Evolutionary conservation across 164 flowering plant species (phyloP), one percentile per base, ranked within the genome.

Genomic region (Chimonanthus praecox): DNA sequence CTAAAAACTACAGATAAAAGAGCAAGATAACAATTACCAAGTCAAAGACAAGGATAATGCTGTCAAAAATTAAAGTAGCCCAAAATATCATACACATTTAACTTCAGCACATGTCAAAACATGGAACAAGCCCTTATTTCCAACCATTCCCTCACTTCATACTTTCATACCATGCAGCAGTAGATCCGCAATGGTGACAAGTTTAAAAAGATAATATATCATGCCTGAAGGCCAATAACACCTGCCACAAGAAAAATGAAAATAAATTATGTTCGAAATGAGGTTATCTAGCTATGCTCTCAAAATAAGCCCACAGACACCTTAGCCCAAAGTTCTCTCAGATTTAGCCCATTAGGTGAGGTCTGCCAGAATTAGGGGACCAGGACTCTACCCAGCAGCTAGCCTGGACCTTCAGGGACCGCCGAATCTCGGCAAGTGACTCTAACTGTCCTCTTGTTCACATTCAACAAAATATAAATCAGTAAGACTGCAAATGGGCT

Each of bases 161-260:
- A 33, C 33, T 33, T 33, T 33, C 33, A 33, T 33, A 33, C 33
- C 33, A 33, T 33, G 33, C 33, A 33, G 33, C 33, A 33, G 33
- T 33, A 33, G 33, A 33, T 33, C 33, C 33, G 33, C 33, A 33
- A 33, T 33, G 33, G 33, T 33, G 21, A 0, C 21, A 20, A 20
- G 21, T 20, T 20, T 20, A 33, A 33, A 33, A 33, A 33, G 33
- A 33, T 33, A 33, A 33, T 33, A 33, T 33, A 71, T 71, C 63
- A 71, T 13, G 49, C 65, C 65, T 71, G 73, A 71, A 88, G 87
- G 51, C 97, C 97, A 79, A 91, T 89, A 20, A 91, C 73, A 77
- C 92, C 94, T 91, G 87, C 76, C 76, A 11, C 69, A 64, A 15
- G 48, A 15, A 2, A 51, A 1, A 20, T 20, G 7, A 50, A 3